Evolutionary conservation across 495 filamentous ascomycete genomes (phyloP), one percentile per base, ranked within the genome.

Genomic region (Lichenothelia convexa): DNA sequence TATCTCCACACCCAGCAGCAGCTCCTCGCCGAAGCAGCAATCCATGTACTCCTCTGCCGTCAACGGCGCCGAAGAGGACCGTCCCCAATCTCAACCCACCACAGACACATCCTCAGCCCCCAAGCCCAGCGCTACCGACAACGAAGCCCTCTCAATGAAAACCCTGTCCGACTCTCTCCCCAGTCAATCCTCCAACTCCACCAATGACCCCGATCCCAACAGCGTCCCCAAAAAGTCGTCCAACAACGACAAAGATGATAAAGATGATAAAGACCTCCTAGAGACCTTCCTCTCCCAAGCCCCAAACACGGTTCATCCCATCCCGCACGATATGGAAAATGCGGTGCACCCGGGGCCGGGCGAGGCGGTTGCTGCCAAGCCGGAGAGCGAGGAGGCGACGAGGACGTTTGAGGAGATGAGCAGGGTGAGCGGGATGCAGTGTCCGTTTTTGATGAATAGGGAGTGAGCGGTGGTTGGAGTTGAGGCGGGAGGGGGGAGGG

Each of bases 321-420:
- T 48, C 29, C 43, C 42, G 2, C 22, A 54, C 7, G 42, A 44
- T 21, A 40, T 40, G 30, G 50, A 54, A 38, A 18, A 42, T 15
- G 37, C 23, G 3, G 48, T 49, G 15, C 26, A 45, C 24, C 50
- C 50, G 15, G 20, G 34, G 4, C 8, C 30, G 9, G 51, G 51
- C 8, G 44, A 50, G 34, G 46, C 51, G 32, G 47, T 52, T 35
- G 51, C 40, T 23, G 38, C 35, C 11, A 9, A 46, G 9, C 35
- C 38, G 1, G 22, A 31, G 18, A 36, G 36, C 11, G 45, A 51
- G 19, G 50, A 52, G 41, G 42, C 42, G 6, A 42, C 23, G 15
- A 13, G 27, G 33, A 52, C 50, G 29, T 45, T 56, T 23, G 53
- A 49, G 40, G 54, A 57, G 39, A 56, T 57, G 54, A 52, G 48